Evolutionary conservation across 306 rosid genomes (phyloP), one percentile per base, ranked within the genome.

Genomic region (Oxytropis ochrocephala): DNA sequence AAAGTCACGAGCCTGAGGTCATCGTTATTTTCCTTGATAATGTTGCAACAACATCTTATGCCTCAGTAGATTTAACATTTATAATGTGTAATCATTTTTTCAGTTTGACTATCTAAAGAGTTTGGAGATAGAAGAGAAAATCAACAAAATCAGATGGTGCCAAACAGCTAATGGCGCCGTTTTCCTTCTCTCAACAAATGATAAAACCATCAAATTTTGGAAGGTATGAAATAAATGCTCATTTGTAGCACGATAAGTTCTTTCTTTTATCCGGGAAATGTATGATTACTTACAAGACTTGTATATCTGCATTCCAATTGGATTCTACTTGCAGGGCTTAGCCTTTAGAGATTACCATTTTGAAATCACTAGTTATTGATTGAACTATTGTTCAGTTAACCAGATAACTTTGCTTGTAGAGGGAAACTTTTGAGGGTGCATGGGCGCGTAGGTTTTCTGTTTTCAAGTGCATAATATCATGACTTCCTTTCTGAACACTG

Each of bases 131-230:
- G 99, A 95, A 85, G 99, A 95, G 90, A 95, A 95, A 80, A 95
- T 95, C 80, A 95, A 95, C 90, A 95, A 95, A 85, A 95, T 95
- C 82, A 91, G 96, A 87, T 95, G 99, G 99, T 95, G 99, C 78
- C 99, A 91, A 79, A 86, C 79, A 19, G 95, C 97, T 64, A 95
- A 95, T 83, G 89, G 97, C 46, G 91, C 99, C 19, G 80, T 95
- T 43, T 95, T 95, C 82, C 95, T 95, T 77, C 86, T 91, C 55
- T 95, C 99, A 42, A 86, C 99, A 46, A 95, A 95, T 69, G 99
- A 95, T 47, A 95, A 95, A 82, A 95, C 99, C 29, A 95, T 95
- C 44, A 95, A 95, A 79, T 89, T 85, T 78, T 95, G 99, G 99
- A 95, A 95, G 99, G 99, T 91, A 85, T 48, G 81, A 73, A 75